Evolutionary conservation across 371 early-diverging fungal species (phyloP).

Genomic region (Apophysomyces ossiformis): DNA sequence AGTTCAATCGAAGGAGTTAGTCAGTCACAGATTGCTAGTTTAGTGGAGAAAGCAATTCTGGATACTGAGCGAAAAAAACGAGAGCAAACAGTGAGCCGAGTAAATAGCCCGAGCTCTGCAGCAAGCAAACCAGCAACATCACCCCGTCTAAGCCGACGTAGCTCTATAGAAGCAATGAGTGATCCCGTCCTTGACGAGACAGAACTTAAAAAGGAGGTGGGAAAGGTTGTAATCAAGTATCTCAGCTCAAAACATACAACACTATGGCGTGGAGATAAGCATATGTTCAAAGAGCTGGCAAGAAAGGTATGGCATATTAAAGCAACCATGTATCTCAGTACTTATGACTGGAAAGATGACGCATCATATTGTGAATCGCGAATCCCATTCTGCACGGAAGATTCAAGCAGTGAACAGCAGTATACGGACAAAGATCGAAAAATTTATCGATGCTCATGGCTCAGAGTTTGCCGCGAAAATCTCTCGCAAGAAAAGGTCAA

Average conservation of each 20-base stretch:
- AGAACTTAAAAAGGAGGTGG: constrained; percentile 50
- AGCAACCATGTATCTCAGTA: not conserved
- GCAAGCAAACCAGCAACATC: constrained; percentile 7
- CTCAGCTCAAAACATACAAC: constrained; percentile 39
- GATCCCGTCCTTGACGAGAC: constrained; percentile 27
- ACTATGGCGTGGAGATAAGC: constrained; percentile 50
- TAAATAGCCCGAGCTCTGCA: constrained; percentile 2
- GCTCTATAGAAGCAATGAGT: constrained; percentile 9
- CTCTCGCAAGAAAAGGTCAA: constrained; percentile 15
- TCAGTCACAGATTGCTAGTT: constrained; percentile 28
- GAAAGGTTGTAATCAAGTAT: constrained; percentile 48
- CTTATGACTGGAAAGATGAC: constrained; percentile 35
- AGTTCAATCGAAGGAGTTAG: constrained; percentile 39
- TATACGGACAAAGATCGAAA: constrained; percentile 46
- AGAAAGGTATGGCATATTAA: constrained; percentile 36
- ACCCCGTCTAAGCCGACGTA: constrained; percentile 15
- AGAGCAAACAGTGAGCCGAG: constrained; percentile 5
- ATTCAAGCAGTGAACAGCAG: constrained; percentile 35
- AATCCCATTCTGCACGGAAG: constrained; percentile 41
- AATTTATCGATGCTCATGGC: constrained; percentile 52
- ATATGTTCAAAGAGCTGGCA: constrained; percentile 55
- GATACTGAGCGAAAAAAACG: constrained; percentile 26
- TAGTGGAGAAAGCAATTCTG: constrained; percentile 35
- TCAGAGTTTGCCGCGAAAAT: constrained; percentile 27
- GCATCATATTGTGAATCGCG: constrained; percentile 54